A percentile compares a stretch with the other conserved stretches of the same genome.
These are phyloP conservation scores for Discostella stelligera DNA, from an alignment of 352 stramenopile genomes.

Conservation along the genomic window DNA sequence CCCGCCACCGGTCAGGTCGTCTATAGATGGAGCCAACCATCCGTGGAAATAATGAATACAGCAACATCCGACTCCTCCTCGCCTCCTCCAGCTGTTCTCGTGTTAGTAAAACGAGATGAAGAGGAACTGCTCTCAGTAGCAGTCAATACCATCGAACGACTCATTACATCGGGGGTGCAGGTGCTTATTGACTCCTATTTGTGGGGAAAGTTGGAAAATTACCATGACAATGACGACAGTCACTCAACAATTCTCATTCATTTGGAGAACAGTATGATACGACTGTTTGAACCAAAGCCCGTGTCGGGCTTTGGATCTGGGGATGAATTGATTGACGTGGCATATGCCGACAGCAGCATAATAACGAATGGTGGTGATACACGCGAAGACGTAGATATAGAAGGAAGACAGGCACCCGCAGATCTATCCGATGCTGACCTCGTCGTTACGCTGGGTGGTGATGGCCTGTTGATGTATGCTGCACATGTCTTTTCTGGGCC, in stretches of 20 bases:
- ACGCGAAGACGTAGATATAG: constrained; percentile 13
- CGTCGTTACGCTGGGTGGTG: constrained; percentile 87
- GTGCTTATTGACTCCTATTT: constrained; percentile 64
- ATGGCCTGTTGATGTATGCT: constrained; percentile 89
- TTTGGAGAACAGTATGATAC: constrained; percentile 52
- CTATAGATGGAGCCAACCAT: constrained; percentile 60
- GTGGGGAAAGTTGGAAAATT: constrained; percentile 56
- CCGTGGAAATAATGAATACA: background rate
- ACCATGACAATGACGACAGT: constrained; percentile 34
- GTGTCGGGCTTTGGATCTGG: constrained; percentile 54
- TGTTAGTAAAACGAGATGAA: constrained; percentile 69
- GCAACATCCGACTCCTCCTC: constrained; percentile 9
- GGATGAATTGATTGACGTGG: constrained; percentile 32
- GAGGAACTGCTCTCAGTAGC: constrained; percentile 58
- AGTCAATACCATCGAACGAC: constrained; percentile 35
- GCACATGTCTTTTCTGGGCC: constrained; percentile 76
- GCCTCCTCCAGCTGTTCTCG: constrained; percentile 52
- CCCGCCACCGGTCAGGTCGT: constrained; percentile 75
- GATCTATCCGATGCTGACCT: constrained; percentile 61
- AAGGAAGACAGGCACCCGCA: constrained; percentile 8
- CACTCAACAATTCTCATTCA: constrained; percentile 30
- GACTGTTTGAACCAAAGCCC: constrained; percentile 65
- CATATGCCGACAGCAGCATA: background rate
- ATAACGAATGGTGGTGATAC: background rate
- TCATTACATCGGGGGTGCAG: constrained; percentile 47